Evolutionary conservation across 768 basidiomycete species (phyloP).

Genomic region (Rhodosporidiobolus sp.): DNA sequence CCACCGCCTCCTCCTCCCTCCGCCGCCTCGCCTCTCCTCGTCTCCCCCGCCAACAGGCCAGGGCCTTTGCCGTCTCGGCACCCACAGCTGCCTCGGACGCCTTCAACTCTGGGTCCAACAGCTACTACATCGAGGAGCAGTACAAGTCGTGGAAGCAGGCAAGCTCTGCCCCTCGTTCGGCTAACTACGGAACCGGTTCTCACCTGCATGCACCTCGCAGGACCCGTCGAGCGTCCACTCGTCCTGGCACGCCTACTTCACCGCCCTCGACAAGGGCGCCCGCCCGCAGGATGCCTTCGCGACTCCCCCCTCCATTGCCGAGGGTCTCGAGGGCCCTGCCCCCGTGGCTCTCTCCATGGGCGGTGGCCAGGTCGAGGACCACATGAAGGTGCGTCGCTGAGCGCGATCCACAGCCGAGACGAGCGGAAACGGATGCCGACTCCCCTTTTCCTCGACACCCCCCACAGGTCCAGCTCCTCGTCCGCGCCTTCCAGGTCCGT

Average conservation of each 20-base stretch:
- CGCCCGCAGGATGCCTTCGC: slow-evolving; percentile 72
- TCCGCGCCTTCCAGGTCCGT: slow-evolving; percentile 97
- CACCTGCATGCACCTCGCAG: background rate
- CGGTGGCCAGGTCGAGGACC: slow-evolving; percentile 84
- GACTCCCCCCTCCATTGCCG: slow-evolving; percentile 64
- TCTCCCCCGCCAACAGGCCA: background rate
- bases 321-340: slow-evolving; percentile 50
- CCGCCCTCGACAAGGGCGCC: slow-evolving; percentile 84
- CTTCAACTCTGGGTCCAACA: slow-evolving; percentile 53
- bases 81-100: too few species aligned
- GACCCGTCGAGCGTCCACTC: slow-evolving; percentile 84
- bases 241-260: slow-evolving; percentile 93
- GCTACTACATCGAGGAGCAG: slow-evolving; percentile 95
- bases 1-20: background rate
- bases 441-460: background rate
- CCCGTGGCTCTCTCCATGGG: slow-evolving; percentile 62
- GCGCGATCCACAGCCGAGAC: background rate
- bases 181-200: background rate
- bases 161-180: slow-evolving; percentile 12
- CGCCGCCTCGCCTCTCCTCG: background rate
- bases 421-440: too few species aligned
- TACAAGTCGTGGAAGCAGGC: slow-evolving; percentile 55
- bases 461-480: slow-evolving; percentile 85
- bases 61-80: too few species aligned
- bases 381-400: slow-evolving; percentile 71